These are phyloP conservation scores for Trametes polyzona DNA, from an alignment of 1,284 basidiomycete species.

Conservation along the genomic window DNA sequence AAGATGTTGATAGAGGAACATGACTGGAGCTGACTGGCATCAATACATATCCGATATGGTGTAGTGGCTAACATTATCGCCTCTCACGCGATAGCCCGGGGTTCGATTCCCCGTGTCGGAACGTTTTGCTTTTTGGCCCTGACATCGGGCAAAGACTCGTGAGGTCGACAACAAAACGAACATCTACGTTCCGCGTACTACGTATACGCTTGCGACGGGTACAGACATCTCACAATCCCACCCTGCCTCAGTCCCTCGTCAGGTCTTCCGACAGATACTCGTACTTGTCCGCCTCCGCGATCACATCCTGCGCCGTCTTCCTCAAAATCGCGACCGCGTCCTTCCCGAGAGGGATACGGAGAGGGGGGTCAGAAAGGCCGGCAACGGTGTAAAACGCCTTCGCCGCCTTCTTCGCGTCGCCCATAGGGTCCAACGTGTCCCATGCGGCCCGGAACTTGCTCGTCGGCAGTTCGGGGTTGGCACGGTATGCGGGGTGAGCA, in stretches of 20 bases:
- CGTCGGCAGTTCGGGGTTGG: constrained; percentile 4
- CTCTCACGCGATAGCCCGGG: constrained; percentile 5
- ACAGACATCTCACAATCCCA: too few species aligned
- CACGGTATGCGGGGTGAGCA: constrained; percentile 20
- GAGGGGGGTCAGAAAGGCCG: constrained; percentile 11
- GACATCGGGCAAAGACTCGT: too few species aligned
- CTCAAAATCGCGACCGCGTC: neutral
- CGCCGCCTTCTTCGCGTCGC: constrained; percentile 11
- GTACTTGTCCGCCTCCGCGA: neutral
- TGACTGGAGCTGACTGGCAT: too few species aligned
- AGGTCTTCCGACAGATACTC: neutral
- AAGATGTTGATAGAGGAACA: too few species aligned
- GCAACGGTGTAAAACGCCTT: constrained; percentile 17
- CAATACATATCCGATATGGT: constrained; percentile 6
- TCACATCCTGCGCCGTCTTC: neutral
- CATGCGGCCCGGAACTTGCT: neutral
- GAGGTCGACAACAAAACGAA: constrained; percentile 9
- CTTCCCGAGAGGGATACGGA: constrained; percentile 15
- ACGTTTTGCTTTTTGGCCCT: neutral
- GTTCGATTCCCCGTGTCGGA: constrained; percentile 5
- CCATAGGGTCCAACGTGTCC: neutral
- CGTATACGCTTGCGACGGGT: constrained; percentile 27
- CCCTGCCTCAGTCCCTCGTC: constrained; percentile 19
- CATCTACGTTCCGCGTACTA: constrained; percentile 46
- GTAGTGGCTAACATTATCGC: constrained; percentile 6